Conservation (phyloP, 768 basidiomycete species). For the Coprinopsis marcescibilis region DNA sequence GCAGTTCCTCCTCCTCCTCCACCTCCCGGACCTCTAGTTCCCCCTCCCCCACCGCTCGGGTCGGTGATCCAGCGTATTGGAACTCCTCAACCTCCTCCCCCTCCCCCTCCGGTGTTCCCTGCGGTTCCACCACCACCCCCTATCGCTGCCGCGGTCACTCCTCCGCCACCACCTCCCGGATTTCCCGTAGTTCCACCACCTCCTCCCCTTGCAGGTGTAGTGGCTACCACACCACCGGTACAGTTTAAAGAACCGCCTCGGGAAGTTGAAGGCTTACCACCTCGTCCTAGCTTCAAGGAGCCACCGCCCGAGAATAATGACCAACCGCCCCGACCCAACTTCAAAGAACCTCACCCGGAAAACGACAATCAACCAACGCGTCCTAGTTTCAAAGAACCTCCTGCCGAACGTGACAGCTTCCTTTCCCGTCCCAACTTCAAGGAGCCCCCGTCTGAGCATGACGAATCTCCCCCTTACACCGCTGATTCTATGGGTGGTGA, state of each 20-base stretch:
- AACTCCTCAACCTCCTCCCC: constrained; percentile 29
- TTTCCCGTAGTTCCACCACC: no score
- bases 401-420: constrained; percentile 5
- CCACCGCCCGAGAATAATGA: constrained; percentile 57
- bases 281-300: constrained; percentile 44
- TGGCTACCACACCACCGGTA: not conserved
- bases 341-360: constrained; percentile 48
- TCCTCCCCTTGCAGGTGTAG: no score
- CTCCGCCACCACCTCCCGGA: constrained; percentile 21
- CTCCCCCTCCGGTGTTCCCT: constrained; percentile 16
- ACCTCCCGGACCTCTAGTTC: constrained; percentile 19
- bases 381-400: constrained; percentile 13
- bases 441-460: constrained; percentile 5
- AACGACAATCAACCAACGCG: constrained; percentile 23
- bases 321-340: constrained; percentile 33
- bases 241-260: no score
- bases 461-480: constrained; percentile 10
- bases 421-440: constrained; percentile 11
- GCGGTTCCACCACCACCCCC: constrained; percentile 27
- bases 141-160: constrained; percentile 15
- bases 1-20: constrained; percentile 23
- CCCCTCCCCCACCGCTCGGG: constrained; percentile 27
- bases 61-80: constrained; percentile 19
- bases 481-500: constrained; percentile 13
- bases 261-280: no score